These are phyloP conservation scores for Tephrocybe sp. DNA, from an alignment of 768 basidiomycete genomes.

Conservation along the genomic window DNA sequence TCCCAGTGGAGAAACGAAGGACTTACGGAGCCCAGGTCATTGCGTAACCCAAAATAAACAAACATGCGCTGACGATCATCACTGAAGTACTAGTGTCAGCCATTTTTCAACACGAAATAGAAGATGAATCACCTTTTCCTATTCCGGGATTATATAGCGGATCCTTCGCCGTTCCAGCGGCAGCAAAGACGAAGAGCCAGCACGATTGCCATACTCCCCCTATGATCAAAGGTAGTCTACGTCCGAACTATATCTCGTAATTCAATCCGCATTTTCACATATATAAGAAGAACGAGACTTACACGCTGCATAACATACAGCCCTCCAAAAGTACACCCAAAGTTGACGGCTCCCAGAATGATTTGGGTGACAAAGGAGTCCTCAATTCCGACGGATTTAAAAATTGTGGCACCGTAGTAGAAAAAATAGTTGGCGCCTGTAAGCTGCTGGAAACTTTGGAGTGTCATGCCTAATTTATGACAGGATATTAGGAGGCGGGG, in stretches of 20 bases:
- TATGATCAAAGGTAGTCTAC: slow-evolving; percentile 59
- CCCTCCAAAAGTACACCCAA: slow-evolving; percentile 68
- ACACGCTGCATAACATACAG: slow-evolving; percentile 70
- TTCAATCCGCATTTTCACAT: not conserved
- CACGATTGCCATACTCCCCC: slow-evolving; percentile 69
- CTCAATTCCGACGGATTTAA: slow-evolving; percentile 60
- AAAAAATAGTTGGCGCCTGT: slow-evolving; percentile 72
- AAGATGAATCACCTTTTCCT: slow-evolving; percentile 43
- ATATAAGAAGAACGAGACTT: slow-evolving; percentile 16
- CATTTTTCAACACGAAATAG: not conserved
- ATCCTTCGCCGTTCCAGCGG: slow-evolving; percentile 63
- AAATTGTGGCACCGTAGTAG: slow-evolving; percentile 66
- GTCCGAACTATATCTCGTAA: slow-evolving; percentile 46
- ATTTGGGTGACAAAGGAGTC: slow-evolving; percentile 74
- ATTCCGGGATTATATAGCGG: slow-evolving; percentile 45
- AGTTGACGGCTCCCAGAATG: slow-evolving; percentile 73
- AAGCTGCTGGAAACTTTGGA: slow-evolving; percentile 73
- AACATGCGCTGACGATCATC: slow-evolving; percentile 64
- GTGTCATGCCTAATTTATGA: slow-evolving; percentile 41
- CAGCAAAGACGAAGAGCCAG: slow-evolving; percentile 74
- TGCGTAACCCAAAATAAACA: slow-evolving; percentile 73
- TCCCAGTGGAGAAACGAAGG: not conserved
- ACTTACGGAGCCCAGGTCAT: slow-evolving; percentile 64
- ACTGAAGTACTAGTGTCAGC: slow-evolving; percentile 30
- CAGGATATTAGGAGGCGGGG: not conserved